phyloP scores from a whole-genome alignment of 768 basidiomycete species.

The Grammothele lineata region DNA sequence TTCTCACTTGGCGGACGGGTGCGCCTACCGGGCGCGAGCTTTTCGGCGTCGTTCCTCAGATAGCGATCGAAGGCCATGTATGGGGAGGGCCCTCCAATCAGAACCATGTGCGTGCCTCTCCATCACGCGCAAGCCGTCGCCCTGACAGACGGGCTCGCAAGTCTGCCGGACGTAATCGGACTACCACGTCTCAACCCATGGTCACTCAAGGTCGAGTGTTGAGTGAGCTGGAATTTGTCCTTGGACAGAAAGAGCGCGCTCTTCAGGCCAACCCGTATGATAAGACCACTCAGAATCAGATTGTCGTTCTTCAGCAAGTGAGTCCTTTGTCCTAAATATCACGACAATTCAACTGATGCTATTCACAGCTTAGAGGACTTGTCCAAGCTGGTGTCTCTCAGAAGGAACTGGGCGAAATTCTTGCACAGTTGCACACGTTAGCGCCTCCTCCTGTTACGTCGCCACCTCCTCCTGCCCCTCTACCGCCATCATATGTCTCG shows the following conservation, averaged over 20 bases:
- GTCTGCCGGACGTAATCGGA: constrained; percentile 18
- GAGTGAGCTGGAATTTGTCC: constrained; percentile 75
- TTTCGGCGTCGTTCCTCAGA: constrained; percentile 77
- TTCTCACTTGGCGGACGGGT: constrained; percentile 90
- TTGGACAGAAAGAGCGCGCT: constrained; percentile 75
- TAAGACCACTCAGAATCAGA: constrained; percentile 58
- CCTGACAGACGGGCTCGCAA: constrained; percentile 2
- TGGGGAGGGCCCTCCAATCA: constrained; percentile 57
- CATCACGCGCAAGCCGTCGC: neutral
- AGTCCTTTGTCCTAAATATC: constrained; percentile 21
- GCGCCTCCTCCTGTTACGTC: constrained; percentile 42
- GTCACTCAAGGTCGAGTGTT: constrained; percentile 78
- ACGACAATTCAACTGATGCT: neutral
- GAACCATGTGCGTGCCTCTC: constrained; percentile 33
- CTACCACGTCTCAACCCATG: constrained; percentile 25
- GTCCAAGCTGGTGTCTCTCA: constrained; percentile 80
- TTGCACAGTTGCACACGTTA: constrained; percentile 62
- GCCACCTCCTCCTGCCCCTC: constrained; percentile 20
- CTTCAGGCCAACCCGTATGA: constrained; percentile 76
- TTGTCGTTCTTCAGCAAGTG: constrained; percentile 80
- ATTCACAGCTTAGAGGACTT: constrained; percentile 56
- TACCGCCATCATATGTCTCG: constrained; percentile 17
- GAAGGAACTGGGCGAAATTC: constrained; percentile 73
- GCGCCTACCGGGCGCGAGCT: constrained; percentile 77
- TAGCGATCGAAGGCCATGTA: constrained; percentile 78